phyloP scores from a whole-genome alignment of 1,284 basidiomycete species.

The Hypsizygus ulmarius region DNA sequence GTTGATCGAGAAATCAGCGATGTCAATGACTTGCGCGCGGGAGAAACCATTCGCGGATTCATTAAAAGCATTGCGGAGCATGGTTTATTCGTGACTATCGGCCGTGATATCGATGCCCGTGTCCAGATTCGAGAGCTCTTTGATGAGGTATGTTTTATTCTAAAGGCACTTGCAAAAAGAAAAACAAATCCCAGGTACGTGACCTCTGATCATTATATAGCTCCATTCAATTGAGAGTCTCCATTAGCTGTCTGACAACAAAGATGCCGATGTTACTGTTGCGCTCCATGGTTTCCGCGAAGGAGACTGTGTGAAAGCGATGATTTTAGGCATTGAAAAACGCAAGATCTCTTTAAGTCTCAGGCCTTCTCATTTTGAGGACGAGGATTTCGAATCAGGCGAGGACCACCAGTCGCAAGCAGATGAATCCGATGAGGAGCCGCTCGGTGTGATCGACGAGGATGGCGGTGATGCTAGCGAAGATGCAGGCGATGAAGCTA shows the following conservation, averaged over 20 bases:
- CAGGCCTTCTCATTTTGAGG: conserved; percentile 85
- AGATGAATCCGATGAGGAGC: conserved; percentile 30
- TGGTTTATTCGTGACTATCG: conserved; percentile 90
- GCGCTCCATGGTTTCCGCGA: conserved; percentile 83
- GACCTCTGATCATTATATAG: neutral
- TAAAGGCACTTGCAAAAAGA: neutral
- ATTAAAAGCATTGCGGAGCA: conserved; percentile 85
- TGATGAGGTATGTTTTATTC: conserved; percentile 63
- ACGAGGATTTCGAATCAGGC: conserved; percentile 47
- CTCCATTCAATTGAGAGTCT: conserved; percentile 3
- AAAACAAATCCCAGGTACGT: conserved; percentile 82
- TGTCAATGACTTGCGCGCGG: conserved; percentile 69
- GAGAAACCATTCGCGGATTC: conserved; percentile 80
- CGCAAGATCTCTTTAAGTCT: conserved; percentile 84
- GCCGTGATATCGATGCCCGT: conserved; percentile 80
- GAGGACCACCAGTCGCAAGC: conserved; percentile 30
- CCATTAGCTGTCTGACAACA: conserved; percentile 78
- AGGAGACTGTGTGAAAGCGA: conserved; percentile 84
- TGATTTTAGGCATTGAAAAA: conserved; percentile 78
- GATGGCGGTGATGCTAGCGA: conserved; percentile 23
- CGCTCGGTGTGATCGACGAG: conserved; percentile 26
- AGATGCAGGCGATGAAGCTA: conserved; percentile 17
- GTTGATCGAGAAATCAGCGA: conserved; percentile 70
- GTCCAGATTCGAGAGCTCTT: conserved; percentile 94
- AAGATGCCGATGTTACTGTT: conserved; percentile 71